Conservation (phyloP, 2,329 filamentous ascomycete genomes). For the Colletotrichum tanaceti region DNA sequence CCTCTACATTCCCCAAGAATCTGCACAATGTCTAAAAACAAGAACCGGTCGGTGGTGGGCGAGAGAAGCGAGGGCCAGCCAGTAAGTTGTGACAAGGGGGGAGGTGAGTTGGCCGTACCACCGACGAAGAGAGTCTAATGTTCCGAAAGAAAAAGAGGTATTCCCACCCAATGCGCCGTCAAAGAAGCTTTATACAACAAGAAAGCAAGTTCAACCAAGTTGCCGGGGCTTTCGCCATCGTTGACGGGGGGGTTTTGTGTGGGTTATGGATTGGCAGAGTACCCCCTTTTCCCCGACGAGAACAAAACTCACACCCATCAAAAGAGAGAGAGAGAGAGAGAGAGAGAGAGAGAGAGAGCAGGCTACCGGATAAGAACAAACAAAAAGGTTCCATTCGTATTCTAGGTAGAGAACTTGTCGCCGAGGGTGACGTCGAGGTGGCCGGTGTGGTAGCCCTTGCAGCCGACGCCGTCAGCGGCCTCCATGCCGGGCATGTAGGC, state of each 20-base stretch:
- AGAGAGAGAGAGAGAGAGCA: background rate
- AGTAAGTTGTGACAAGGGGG: background rate
- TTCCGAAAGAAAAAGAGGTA: conserved; percentile 28
- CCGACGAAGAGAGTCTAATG: conserved; percentile 15
- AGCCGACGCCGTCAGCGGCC: conserved; percentile 53
- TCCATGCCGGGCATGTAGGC: conserved; percentile 54
- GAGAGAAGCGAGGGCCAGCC: background rate
- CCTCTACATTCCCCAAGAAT: conserved; percentile 34
- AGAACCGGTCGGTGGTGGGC: conserved; percentile 20
- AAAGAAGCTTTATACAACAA: conserved; percentile 18
- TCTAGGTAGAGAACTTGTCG: conserved; percentile 42
- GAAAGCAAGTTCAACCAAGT: background rate
- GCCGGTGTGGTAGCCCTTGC: conserved; percentile 51
- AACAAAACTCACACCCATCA: conserved; percentile 20
- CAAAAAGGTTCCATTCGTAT: background rate
- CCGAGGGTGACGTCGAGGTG: conserved; percentile 50
- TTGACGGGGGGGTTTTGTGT: conserved; percentile 7
- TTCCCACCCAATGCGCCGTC: conserved; percentile 37
- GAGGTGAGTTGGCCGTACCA: conserved; percentile 11
- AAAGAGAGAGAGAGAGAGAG: background rate
- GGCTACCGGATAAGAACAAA: background rate
- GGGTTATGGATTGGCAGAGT: background rate
- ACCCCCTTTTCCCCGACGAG: conserved; percentile 28
- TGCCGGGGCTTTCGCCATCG: conserved; percentile 33
- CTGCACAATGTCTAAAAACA: conserved; percentile 36